phyloP scores from a whole-genome alignment of 2,329 filamentous ascomycete genomes.

The Microdochium trichocladiopsis region DNA sequence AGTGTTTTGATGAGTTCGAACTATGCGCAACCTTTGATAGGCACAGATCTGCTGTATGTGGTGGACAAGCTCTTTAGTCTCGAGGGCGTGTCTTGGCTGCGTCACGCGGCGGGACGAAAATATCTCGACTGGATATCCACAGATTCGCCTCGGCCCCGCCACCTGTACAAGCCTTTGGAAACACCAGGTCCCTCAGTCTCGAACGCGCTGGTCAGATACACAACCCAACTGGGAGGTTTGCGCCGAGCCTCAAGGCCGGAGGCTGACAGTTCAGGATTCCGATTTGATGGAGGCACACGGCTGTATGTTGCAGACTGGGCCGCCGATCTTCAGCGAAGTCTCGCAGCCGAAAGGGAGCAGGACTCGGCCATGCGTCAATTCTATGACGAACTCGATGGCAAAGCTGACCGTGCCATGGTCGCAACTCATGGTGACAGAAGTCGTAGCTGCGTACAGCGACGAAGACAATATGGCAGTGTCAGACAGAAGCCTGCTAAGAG shows the following conservation, averaged over 20 bases:
- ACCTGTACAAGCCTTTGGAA: constrained; percentile 27
- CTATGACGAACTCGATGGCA: constrained; percentile 23
- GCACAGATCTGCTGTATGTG: constrained; percentile 65
- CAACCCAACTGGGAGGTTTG: constrained; percentile 5
- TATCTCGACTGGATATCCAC: constrained; percentile 61
- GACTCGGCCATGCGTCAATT: constrained; percentile 66
- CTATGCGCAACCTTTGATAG: constrained; percentile 73
- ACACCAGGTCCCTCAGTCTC: constrained; percentile 6
- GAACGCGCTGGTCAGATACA: constrained; percentile 2
- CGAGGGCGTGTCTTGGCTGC: constrained; percentile 72
- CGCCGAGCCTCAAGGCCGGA: constrained; percentile 35
- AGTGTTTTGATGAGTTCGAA: constrained; percentile 89
- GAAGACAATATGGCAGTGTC: background rate
- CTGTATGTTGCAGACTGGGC: constrained; percentile 79
- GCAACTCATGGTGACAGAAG: background rate
- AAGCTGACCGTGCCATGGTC: background rate
- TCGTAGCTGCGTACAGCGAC: background rate
- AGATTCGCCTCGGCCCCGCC: constrained; percentile 14
- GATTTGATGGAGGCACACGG: constrained; percentile 39
- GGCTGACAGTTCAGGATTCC: constrained; percentile 20
- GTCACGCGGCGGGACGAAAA: constrained; percentile 77
- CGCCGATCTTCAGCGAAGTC: constrained; percentile 67
- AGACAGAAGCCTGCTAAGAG: constrained; percentile 1
- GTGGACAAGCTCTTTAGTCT: constrained; percentile 71
- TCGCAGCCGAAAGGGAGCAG: constrained; percentile 64